Conservation (phyloP, 2,329 filamentous ascomycete genomes). For the Ceratocystis variospora region DNA sequence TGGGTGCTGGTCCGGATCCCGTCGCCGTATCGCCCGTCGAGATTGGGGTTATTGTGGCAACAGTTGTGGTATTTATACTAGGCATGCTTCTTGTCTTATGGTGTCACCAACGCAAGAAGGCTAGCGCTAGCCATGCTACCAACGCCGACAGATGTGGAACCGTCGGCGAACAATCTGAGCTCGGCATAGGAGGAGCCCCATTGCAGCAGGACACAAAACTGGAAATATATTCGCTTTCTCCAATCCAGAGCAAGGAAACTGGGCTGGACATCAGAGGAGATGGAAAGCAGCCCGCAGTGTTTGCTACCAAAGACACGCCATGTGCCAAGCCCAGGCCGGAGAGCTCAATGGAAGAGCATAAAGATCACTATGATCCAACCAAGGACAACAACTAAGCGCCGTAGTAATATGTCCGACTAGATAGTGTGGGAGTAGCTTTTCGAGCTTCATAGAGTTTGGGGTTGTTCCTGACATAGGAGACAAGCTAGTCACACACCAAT, state of each 20-base stretch:
- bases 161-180: neutral
- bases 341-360: conserved; percentile 15
- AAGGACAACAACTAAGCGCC: conserved; percentile 10
- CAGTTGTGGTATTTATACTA: conserved; percentile 14
- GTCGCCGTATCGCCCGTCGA: conserved; percentile 16
- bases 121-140: neutral
- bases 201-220: conserved; percentile 8
- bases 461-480: neutral
- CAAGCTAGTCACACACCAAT: neutral
- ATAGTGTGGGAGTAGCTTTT: neutral
- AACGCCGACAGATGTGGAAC: neutral
- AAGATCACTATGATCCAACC: conserved; percentile 16
- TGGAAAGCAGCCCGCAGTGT: neutral
- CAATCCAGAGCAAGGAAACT: conserved; percentile 10
- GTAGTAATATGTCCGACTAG: neutral
- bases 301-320: neutral
- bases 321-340: neutral
- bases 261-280: neutral
- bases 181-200: neutral
- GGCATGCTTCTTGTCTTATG: conserved; percentile 18
- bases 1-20: conserved; percentile 16
- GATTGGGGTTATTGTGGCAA: conserved; percentile 18
- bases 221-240: conserved; percentile 6
- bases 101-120: conserved; percentile 17
- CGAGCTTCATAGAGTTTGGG: neutral